Evolutionary conservation across 2,329 filamentous ascomycete genomes (phyloP).

Genomic region (Diaporthe australafricana): DNA sequence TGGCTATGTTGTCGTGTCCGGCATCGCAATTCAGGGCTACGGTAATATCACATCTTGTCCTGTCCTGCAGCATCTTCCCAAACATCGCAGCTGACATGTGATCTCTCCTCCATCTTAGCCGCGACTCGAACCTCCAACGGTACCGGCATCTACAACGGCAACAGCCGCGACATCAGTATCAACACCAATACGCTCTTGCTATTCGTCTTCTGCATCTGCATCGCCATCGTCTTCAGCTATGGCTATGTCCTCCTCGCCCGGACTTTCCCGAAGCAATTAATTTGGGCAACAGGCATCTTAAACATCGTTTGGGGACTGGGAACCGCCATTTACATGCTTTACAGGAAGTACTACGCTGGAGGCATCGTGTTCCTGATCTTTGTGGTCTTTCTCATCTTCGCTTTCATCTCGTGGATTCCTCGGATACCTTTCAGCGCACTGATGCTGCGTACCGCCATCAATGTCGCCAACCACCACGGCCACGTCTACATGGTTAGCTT

Average conservation of each 20-base stretch:
- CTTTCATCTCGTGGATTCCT: slow-evolving; percentile 89
- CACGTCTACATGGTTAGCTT: slow-evolving; percentile 89
- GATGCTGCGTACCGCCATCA: slow-evolving; percentile 88
- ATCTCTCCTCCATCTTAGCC: slow-evolving; percentile 41
- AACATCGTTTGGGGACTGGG: slow-evolving; percentile 88
- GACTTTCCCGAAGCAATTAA: slow-evolving; percentile 87
- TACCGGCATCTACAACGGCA: slow-evolving; percentile 77
- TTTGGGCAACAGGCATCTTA: slow-evolving; percentile 91
- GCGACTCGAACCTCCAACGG: slow-evolving; percentile 72
- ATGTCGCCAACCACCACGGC: slow-evolving; percentile 84
- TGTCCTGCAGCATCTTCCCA: not conserved
- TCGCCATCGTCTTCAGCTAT: slow-evolving; percentile 81
- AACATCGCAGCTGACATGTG: slow-evolving; percentile 14
- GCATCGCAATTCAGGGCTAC: slow-evolving; percentile 81
- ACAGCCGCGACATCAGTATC: slow-evolving; percentile 71
- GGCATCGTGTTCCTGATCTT: slow-evolving; percentile 91
- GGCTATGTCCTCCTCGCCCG: slow-evolving; percentile 82
- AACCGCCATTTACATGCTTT: slow-evolving; percentile 88
- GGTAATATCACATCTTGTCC: slow-evolving; percentile 46
- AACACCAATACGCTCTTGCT: slow-evolving; percentile 88
- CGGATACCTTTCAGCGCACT: slow-evolving; percentile 91
- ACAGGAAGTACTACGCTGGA: slow-evolving; percentile 79
- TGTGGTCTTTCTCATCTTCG: slow-evolving; percentile 81
- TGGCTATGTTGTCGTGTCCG: slow-evolving; percentile 83
- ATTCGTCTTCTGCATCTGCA: slow-evolving; percentile 80